Percentiles rank a stretch among this genome's conserved stretches.
Evolutionary conservation across 306 rosid species (phyloP).

Genomic region (Argentina anserina): DNA sequence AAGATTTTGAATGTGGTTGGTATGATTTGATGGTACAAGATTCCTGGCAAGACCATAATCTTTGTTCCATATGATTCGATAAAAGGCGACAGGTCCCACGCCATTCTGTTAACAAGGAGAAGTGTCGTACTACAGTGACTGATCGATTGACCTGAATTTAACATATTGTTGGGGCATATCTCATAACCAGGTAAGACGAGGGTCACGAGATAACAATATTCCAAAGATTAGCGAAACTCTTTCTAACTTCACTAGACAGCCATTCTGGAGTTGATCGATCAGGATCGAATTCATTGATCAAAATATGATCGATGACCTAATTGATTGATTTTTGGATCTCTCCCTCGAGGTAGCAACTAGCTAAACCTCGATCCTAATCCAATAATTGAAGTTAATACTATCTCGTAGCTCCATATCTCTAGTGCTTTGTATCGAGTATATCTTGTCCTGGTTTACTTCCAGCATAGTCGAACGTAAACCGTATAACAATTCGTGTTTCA

Average conservation of each 20-base stretch:
- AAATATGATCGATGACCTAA: neutral
- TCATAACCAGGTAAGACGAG: neutral
- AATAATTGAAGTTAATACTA: neutral
- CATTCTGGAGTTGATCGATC: neutral
- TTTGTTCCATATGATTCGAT: neutral
- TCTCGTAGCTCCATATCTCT: neutral
- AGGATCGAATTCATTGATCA: neutral
- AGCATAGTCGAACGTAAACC: neutral
- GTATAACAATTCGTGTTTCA: neutral
- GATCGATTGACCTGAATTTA: neutral
- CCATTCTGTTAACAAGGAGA: neutral
- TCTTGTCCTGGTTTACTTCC: neutral
- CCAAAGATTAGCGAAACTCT: neutral
- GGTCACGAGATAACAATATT: neutral
- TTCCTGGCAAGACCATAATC: neutral
- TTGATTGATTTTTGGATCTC: neutral
- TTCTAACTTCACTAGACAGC: neutral
- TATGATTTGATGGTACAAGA: conserved; percentile 10
- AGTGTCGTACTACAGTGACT: conserved; percentile 2
- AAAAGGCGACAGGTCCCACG: neutral
- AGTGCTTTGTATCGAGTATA: neutral
- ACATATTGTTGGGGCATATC: neutral
- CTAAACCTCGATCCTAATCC: neutral
- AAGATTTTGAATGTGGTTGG: conserved; percentile 4
- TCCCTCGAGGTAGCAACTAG: neutral